A percentile compares a stretch with the other conserved stretches of the same genome.
Evolutionary conservation across 164 flowering plant species (phyloP).

Genomic region (Amborella trichopoda): DNA sequence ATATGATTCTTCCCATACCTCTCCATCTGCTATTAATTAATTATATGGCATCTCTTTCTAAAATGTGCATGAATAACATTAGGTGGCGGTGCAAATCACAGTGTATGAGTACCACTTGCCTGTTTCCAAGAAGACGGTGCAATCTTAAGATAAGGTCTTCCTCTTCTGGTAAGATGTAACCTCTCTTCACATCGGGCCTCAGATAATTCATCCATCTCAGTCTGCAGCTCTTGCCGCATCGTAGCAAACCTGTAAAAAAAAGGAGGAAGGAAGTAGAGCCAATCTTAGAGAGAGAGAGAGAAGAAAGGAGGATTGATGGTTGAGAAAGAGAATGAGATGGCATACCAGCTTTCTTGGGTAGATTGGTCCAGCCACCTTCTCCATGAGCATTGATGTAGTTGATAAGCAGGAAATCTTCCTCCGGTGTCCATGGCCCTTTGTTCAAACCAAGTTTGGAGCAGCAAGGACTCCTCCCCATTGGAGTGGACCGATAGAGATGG

Average conservation of each 20-base stretch:
- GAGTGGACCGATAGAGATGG: too few species aligned
- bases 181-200: background rate
- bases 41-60: too few species aligned
- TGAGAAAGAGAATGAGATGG: background rate
- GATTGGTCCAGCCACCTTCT: conserved; percentile 3
- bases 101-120: too few species aligned
- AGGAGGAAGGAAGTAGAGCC: too few species aligned
- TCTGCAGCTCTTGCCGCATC: too few species aligned
- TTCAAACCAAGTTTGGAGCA: background rate
- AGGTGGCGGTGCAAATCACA: too few species aligned
- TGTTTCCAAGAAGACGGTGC: conserved; percentile 2
- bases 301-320: too few species aligned
- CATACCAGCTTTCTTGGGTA: background rate
- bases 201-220: conserved; percentile 3
- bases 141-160: conserved; percentile 1
- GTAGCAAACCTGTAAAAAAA: too few species aligned
- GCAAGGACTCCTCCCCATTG: conserved; percentile 1
- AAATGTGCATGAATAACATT: too few species aligned
- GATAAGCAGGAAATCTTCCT: background rate
- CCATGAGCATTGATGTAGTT: background rate
- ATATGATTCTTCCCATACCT: too few species aligned
- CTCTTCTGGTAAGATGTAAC: conserved; percentile 2
- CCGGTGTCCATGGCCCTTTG: conserved; percentile 2
- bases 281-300: too few species aligned
- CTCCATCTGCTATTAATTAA: too few species aligned